Conservation (phyloP, 2,329 filamentous ascomycete species). For the Zymoseptoria passerinii region DNA sequence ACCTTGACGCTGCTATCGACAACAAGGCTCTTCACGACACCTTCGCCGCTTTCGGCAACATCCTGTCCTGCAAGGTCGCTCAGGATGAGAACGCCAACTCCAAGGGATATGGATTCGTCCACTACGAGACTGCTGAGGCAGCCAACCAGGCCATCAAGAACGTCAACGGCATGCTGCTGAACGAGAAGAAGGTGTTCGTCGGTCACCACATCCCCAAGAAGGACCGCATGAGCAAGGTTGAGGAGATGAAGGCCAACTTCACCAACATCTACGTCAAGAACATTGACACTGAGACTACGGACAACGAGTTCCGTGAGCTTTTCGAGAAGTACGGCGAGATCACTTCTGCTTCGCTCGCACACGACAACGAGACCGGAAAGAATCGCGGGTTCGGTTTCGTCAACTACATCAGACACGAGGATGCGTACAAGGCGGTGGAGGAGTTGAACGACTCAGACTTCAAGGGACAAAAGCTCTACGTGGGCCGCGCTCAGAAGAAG, state of each 20-base stretch:
- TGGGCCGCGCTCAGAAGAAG: slow-evolving; percentile 99
- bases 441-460: slow-evolving; percentile 87
- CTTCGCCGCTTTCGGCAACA: slow-evolving; percentile 97
- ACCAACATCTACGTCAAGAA: slow-evolving; percentile 99
- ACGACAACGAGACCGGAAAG: slow-evolving; percentile 93
- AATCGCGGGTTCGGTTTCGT: slow-evolving; percentile 92
- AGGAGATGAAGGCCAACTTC: slow-evolving; percentile 99
- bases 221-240: slow-evolving; percentile 99
- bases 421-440: slow-evolving; percentile 77
- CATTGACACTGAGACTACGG: slow-evolving; percentile 71
- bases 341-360: slow-evolving; percentile 88
- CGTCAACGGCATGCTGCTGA: slow-evolving; percentile 98
- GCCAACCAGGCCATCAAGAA: slow-evolving; percentile 97
- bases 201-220: slow-evolving; percentile 99
- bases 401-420: slow-evolving; percentile 87
- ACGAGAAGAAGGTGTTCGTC: slow-evolving; percentile 99
- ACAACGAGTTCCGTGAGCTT: slow-evolving; percentile 88
- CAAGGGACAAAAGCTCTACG: slow-evolving; percentile 91
- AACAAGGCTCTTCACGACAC: slow-evolving; percentile 99
- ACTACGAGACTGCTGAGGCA: slow-evolving; percentile 98
- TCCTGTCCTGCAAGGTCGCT: slow-evolving; percentile 98
- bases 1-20: slow-evolving; percentile 95
- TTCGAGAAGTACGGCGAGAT: slow-evolving; percentile 92
- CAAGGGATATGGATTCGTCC: slow-evolving; percentile 98
- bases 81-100: slow-evolving; percentile 95